Base-by-base conservation (phyloP, 164 flowering plant species). In the Cinnamomum micranthum region DNA sequence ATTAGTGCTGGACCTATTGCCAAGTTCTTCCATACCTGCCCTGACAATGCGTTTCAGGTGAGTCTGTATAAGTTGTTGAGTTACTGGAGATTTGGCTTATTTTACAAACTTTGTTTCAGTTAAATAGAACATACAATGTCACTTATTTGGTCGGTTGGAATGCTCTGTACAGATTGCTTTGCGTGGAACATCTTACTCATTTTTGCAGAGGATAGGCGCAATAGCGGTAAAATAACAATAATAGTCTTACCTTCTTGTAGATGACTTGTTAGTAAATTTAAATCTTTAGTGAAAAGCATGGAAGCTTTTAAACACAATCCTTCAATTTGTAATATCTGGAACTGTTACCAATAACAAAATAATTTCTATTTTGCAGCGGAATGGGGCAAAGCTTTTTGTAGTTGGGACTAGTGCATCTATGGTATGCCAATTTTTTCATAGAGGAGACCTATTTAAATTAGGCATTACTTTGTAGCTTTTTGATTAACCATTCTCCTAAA, bases 11-110 rank as follows among this genome's bases (percentile, higher is more conserved):
- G 99, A 69, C 72, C 85, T 23, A 77, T 95, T 77, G 84, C 99
- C 59, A 91, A 88, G 81, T 95, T 92, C 82, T 93, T 95, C 84
- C 76, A 87, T 70, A 81, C 76, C 76, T 95, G 98, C 80, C 99
- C 99, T 55, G 99, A 92, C 66, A 95, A 95, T 81, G 99, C 97
- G 17, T 95, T 95, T 73, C 99, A 95, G 97, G 99, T 93, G 65
- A 24, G 31, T 67, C 5, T 50, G 50, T 35, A 10, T 31, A 71
- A 77, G 13, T 50, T 52, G 24, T 17, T 15, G 50, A 67, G 22
- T 67, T 67, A 67, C 69, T 15, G 3, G 47, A 31, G 47, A 67
- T 31, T 35, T 67, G 28, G 19, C 47, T 27, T 28, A 67, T 19
- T 15, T 17, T 55, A 20, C n/a, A 14, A 15, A 25, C 20, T 67